These are phyloP conservation scores for Xylaria sp. DNA, from an alignment of 2,329 filamentous ascomycete genomes.

Conservation along the genomic window DNA sequence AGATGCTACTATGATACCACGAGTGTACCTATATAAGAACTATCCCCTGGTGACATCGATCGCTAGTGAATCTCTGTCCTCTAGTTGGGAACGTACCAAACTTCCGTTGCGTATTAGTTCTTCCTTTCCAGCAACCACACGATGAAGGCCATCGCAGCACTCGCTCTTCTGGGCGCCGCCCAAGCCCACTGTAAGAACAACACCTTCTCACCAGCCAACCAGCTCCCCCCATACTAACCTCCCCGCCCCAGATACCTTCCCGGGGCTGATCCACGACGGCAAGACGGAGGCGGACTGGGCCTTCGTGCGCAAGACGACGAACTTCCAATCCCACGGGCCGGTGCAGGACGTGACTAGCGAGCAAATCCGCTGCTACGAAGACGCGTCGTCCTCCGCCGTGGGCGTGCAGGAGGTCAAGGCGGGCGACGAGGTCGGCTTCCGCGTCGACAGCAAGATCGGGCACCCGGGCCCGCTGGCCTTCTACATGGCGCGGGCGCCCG, in stretches of 20 bases:
- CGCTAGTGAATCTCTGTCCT: too few relatives aligned
- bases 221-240: slow-evolving; percentile 11
- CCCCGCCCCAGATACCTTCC: slow-evolving; percentile 30
- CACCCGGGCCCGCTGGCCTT: slow-evolving; percentile 36
- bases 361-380: slow-evolving; percentile 43
- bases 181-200: slow-evolving; percentile 33
- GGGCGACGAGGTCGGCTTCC: slow-evolving; percentile 41
- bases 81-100: too few relatives aligned
- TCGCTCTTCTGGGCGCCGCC: slow-evolving; percentile 25
- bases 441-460: slow-evolving; percentile 36
- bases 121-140: too few relatives aligned
- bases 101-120: too few relatives aligned
- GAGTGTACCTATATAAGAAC: too few relatives aligned
- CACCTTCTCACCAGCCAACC: not conserved
- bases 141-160: slow-evolving; percentile 27
- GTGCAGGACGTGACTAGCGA: slow-evolving; percentile 38
- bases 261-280: slow-evolving; percentile 31
- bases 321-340: slow-evolving; percentile 40
- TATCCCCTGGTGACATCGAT: too few relatives aligned
- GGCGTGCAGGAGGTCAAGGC: slow-evolving; percentile 39
- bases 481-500: slow-evolving; percentile 36
- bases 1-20: too few relatives aligned
- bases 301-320: slow-evolving; percentile 41
- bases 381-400: slow-evolving; percentile 34
- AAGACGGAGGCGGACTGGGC: slow-evolving; percentile 38